These are phyloP conservation scores for Trichocladium antarcticum DNA, from an alignment of 495 filamentous ascomycete genomes.

Conservation along the genomic window DNA sequence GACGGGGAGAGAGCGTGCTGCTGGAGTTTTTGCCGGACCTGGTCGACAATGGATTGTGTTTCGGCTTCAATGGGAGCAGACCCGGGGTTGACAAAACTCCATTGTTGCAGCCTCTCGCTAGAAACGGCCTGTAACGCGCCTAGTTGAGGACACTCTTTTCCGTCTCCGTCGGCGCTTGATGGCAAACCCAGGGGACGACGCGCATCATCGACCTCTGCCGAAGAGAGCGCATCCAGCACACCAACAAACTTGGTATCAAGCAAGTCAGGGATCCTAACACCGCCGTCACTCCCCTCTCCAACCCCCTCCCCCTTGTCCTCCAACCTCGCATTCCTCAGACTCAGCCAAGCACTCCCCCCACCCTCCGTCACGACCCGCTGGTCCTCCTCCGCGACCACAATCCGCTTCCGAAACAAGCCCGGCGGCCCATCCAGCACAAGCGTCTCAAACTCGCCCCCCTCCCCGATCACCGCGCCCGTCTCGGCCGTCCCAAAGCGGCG, in stretches of 20 bases:
- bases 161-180: neutral
- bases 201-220: neutral
- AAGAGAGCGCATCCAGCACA: conserved; percentile 12
- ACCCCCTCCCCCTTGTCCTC: conserved; percentile 37
- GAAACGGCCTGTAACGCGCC: neutral
- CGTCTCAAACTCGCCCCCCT: conserved; percentile 96
- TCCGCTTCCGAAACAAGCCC: conserved; percentile 56
- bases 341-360: conserved; percentile 60
- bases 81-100: conserved; percentile 8
- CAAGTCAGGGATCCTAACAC: conserved; percentile 37
- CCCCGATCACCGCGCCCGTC: conserved; percentile 66
- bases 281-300: neutral
- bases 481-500: conserved; percentile 53
- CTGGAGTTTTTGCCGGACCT: conserved; percentile 25
- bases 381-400: conserved; percentile 49
- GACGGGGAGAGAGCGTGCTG: conserved; percentile 27
- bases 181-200: neutral
- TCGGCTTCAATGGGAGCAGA: conserved; percentile 26
- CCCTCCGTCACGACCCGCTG: conserved; percentile 48
- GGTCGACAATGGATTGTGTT: conserved; percentile 23
- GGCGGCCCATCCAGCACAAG: conserved; percentile 71
- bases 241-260: conserved; percentile 38
- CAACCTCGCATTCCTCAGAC: conserved; percentile 46
- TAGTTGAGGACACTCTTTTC: neutral
- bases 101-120: conserved; percentile 12